Evolutionary conservation across 1,139 yeast genomes (phyloP), one percentile per base, ranked within the genome.

Genomic region (Geotrichum cucujoidarum): DNA sequence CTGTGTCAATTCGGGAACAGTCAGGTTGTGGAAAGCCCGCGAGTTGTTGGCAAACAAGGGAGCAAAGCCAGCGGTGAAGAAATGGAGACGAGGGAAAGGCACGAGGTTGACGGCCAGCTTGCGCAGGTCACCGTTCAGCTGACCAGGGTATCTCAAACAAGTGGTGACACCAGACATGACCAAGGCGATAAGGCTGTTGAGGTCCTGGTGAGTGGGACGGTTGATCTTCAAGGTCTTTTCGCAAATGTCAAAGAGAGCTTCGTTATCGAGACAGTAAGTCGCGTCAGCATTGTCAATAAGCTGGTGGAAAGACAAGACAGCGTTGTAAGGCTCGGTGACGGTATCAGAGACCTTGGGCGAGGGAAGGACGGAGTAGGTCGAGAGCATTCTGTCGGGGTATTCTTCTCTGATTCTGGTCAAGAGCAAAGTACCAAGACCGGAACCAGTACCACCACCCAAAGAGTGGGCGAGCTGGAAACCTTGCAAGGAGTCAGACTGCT

Each of bases 151-250:
- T 50, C 75, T 62, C 48, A 71, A 58, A 46, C 72, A 69, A 20
- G 75, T 71, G 46, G 75, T 71, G 47, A 71, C 72, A 34, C 75
- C 75, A 31, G 71, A 64, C 75, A 71, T 71, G 47, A 72, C 75
- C 50, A 62, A 55, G 18, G 75, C 70, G 47, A 71, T 69, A 43
- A 71, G 63, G 52, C 64, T 67, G 60, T 71, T 71, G 47, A 71
- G 64, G 53, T 71, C 74, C 38, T 60, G 60, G 56, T 70, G 70
- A 29, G 68, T 57, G 17, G 75, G 75, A 49, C 66, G 66, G 39
- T 57, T 55, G 43, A 70, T 62, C 54, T 67, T 64, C 50, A 71
- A 61, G 29, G 74, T 69, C 47, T 68, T 66, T 52, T 65, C 55
- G 60, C 72, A 70, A 50, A 71, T 71, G 51, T 70, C 70, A 60